Evolutionary conservation across 768 basidiomycete species (phyloP).

Genomic region (Auriscalpium orientale): DNA sequence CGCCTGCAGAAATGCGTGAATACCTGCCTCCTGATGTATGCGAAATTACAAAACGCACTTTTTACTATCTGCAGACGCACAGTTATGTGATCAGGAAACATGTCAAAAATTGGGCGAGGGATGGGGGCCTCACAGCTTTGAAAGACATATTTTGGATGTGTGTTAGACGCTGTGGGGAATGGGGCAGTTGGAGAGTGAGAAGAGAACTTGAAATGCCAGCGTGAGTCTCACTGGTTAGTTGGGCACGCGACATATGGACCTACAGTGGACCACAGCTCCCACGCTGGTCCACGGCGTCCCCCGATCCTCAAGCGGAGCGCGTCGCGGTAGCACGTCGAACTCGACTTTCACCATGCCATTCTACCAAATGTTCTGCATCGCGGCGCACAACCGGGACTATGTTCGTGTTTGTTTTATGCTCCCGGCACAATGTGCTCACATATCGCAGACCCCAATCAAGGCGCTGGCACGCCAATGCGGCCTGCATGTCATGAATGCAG

Average conservation of each 20-base stretch:
- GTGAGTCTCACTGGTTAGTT: neutral
- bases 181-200: neutral
- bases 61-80: conserved; percentile 43
- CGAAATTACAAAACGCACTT: conserved; percentile 30
- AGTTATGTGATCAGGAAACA: neutral
- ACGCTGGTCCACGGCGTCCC: neutral
- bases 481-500: conserved; percentile 60
- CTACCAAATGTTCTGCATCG: conserved; percentile 82
- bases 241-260: neutral
- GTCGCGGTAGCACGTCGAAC: neutral
- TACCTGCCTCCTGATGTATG: neutral
- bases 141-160: conserved; percentile 44
- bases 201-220: conserved; percentile 4
- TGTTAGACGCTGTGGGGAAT: conserved; percentile 1
- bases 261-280: neutral
- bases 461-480: conserved; percentile 67
- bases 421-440: neutral
- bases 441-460: conserved; percentile 64
- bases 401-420: conserved; percentile 32
- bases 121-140: conserved; percentile 54
- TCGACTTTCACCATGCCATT: conserved; percentile 57
- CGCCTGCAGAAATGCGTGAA: conserved; percentile 46
- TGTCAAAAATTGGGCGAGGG: neutral
- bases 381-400: conserved; percentile 67
- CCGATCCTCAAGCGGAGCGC: neutral